Conservation (phyloP, 2,329 filamentous ascomycete genomes). For the Talaromyces amestolkiae region DNA sequence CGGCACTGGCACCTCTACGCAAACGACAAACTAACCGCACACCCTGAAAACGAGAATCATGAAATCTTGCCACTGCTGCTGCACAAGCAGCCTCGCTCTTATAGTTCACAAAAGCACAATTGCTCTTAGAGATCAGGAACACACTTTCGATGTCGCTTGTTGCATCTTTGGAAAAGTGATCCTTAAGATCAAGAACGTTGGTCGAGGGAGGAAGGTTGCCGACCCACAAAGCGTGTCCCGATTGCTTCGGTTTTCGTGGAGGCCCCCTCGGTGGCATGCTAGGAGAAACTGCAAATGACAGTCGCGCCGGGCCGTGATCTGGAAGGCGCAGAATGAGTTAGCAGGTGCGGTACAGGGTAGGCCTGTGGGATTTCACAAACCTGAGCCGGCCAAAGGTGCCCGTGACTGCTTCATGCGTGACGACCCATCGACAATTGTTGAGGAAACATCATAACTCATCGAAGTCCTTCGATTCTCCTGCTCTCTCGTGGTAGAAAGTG, state of each 20-base stretch:
- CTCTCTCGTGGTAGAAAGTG: constrained; percentile 30
- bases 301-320: constrained; percentile 1
- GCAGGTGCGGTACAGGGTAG: neutral
- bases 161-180: constrained; percentile 81
- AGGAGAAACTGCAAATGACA: constrained; percentile 22
- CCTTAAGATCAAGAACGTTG: constrained; percentile 77
- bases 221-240: constrained; percentile 90
- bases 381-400: constrained; percentile 8
- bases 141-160: constrained; percentile 76
- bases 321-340: neutral
- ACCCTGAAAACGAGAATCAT: constrained; percentile 85
- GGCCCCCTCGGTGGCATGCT: constrained; percentile 59
- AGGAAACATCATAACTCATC: constrained; percentile 33
- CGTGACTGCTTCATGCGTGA: constrained; percentile 27
- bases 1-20: constrained; percentile 55
- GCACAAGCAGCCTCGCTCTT: constrained; percentile 73
- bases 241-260: constrained; percentile 64
- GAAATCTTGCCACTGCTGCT: constrained; percentile 75
- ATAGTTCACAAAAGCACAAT: constrained; percentile 96
- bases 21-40: constrained; percentile 82
- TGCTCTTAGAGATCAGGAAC: constrained; percentile 94
- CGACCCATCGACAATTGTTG: constrained; percentile 40
- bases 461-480: constrained; percentile 19
- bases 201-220: constrained; percentile 87
- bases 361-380: neutral